phyloP scores from a whole-genome alignment of 768 basidiomycete genomes.

The Hypsizygus marmoreus region DNA sequence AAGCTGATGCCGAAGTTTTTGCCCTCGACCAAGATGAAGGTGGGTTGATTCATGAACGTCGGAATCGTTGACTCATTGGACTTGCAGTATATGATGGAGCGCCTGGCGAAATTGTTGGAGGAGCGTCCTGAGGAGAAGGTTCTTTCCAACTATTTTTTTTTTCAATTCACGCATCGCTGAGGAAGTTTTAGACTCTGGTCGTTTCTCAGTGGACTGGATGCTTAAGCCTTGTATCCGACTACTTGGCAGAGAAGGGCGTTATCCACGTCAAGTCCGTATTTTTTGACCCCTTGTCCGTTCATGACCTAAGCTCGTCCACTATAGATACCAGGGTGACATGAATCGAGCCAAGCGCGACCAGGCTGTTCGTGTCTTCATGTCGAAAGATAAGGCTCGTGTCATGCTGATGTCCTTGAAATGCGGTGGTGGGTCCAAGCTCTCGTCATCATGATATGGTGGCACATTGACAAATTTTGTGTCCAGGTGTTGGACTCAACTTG shows the following conservation, averaged over 20 bases:
- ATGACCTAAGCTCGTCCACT: not conserved
- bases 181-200: slow-evolving; percentile 48
- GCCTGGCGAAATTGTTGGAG: slow-evolving; percentile 44
- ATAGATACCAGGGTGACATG: slow-evolving; percentile 66
- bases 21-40: slow-evolving; percentile 79
- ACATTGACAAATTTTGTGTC: not conserved
- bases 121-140: slow-evolving; percentile 65
- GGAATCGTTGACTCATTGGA: not conserved
- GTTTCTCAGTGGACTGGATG: slow-evolving; percentile 74
- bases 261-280: slow-evolving; percentile 52
- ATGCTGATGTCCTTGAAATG: slow-evolving; percentile 70
- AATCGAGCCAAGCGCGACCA: slow-evolving; percentile 49
- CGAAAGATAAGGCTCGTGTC: slow-evolving; percentile 52
- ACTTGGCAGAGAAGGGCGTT: slow-evolving; percentile 54
- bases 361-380: slow-evolving; percentile 62
- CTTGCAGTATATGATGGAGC: slow-evolving; percentile 59
- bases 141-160: slow-evolving; percentile 6
- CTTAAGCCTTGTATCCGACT: slow-evolving; percentile 62
- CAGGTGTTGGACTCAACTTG: slow-evolving; percentile 57
- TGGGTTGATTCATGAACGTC: slow-evolving; percentile 24
- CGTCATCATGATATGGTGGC: not conserved
- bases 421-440: slow-evolving; percentile 41
- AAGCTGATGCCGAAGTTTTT: slow-evolving; percentile 56
- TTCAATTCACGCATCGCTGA: slow-evolving; percentile 14
- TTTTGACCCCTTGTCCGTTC: not conserved